phyloP scores from a whole-genome alignment of 2,329 filamentous ascomycete species.

The Venturia asperata region DNA sequence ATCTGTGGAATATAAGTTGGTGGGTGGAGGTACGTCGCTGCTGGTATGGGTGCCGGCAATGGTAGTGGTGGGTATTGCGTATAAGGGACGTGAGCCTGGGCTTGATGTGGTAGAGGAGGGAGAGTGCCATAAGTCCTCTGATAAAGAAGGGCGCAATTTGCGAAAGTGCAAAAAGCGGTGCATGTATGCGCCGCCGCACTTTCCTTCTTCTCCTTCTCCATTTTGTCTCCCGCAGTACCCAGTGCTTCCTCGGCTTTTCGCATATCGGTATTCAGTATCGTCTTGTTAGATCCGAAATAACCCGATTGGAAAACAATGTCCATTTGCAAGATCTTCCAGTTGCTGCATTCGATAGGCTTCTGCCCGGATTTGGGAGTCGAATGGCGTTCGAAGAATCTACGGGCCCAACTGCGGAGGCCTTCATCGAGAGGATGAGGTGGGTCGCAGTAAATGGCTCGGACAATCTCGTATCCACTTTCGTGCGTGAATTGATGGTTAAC shows the following conservation, averaged over 20 bases:
- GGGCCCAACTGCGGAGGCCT: background rate
- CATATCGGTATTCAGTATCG: background rate
- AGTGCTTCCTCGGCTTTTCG: background rate
- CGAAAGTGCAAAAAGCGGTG: background rate
- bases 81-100: background rate
- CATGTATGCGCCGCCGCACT: background rate
- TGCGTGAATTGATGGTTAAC: constrained; percentile 6
- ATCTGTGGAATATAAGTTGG: background rate
- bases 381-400: background rate
- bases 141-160: background rate
- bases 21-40: background rate
- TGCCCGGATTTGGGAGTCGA: background rate
- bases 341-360: constrained; percentile 6
- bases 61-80: background rate
- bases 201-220: background rate
- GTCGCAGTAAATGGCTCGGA: constrained; percentile 10
- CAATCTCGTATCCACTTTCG: constrained; percentile 4
- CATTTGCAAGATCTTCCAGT: background rate
- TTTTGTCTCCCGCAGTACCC: background rate
- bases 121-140: background rate
- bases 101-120: background rate
- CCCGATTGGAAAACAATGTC: constrained; percentile 1
- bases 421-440: background rate
- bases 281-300: background rate
- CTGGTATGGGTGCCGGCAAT: background rate